Evolutionary conservation across 179 eudicot species (phyloP).

Genomic region (Silene coronaria): DNA sequence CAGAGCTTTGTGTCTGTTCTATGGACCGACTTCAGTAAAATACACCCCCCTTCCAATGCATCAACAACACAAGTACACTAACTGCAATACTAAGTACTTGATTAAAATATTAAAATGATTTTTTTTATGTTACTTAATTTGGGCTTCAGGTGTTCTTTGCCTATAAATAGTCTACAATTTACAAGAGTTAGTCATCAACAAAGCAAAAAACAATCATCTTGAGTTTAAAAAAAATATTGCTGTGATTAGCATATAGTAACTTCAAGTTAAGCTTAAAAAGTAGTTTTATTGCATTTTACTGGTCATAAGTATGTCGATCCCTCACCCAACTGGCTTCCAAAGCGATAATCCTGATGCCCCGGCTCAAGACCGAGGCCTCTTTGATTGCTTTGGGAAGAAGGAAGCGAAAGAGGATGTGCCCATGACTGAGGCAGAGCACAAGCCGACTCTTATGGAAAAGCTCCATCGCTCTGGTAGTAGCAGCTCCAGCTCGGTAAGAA

Average conservation of each 20-base stretch:
- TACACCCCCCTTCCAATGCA: constrained; percentile 23
- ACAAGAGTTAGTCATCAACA: constrained; percentile 9
- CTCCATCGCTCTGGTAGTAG: constrained; percentile 35
- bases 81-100: background rate
- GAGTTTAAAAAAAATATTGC: background rate
- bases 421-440: constrained; percentile 26
- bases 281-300: background rate
- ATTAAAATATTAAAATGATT: background rate
- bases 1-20: background rate
- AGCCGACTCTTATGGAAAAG: constrained; percentile 37
- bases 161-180: constrained; percentile 21
- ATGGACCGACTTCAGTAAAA: constrained; percentile 25
- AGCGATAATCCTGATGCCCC: constrained; percentile 18
- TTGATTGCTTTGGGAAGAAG: constrained; percentile 48
- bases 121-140: background rate
- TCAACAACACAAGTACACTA: constrained; percentile 17
- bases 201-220: constrained; percentile 7
- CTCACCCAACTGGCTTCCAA: constrained; percentile 14
- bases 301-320: constrained; percentile 33
- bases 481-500: constrained; percentile 50
- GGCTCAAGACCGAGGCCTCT: constrained; percentile 33
- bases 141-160: constrained; percentile 6
- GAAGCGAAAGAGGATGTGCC: constrained; percentile 31
- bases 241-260: background rate
- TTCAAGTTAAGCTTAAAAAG: background rate